Percentiles rank a stretch among this genome's conserved stretches.
These are phyloP conservation scores for Miscanthus sacchariflorus DNA, from an alignment of 202 grass and related monocot genomes.

Conservation along the genomic window DNA sequence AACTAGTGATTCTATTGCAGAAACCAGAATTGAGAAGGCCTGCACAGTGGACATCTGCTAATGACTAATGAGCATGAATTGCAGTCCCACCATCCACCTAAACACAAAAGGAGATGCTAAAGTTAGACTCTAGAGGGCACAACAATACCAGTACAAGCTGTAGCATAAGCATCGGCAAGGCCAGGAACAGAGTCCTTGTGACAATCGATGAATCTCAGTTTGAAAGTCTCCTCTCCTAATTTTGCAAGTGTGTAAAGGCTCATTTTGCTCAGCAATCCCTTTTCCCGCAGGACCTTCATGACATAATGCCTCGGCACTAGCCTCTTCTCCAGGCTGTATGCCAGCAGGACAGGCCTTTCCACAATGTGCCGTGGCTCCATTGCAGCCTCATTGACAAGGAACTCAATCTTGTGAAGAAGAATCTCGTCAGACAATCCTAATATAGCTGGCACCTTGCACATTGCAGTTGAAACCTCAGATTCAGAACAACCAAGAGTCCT, in stretches of 20 bases:
- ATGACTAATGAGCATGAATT: too few species aligned
- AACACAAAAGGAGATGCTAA: too few species aligned
- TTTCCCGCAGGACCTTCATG: neutral
- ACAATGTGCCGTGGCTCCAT: neutral
- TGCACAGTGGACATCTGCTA: neutral
- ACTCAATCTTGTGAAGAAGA: neutral
- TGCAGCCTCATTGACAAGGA: neutral
- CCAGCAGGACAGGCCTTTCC: neutral
- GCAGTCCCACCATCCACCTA: too few species aligned
- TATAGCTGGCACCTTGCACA: neutral
- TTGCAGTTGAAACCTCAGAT: neutral
- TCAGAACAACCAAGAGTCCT: neutral
- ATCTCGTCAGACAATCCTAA: neutral
- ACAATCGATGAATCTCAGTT: neutral
- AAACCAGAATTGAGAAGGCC: too few species aligned
- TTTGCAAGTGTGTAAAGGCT: rapidly evolving
- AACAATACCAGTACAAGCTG: neutral
- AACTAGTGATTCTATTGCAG: neutral
- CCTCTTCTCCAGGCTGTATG: neutral
- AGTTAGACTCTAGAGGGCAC: neutral
- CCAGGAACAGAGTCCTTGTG: neutral
- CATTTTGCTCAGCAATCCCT: neutral
- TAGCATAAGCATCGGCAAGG: neutral
- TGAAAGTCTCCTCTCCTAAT: neutral
- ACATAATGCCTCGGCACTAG: neutral